These are phyloP conservation scores for Podila minutissima DNA, from an alignment of 192 early-diverging fungal species.

Conservation along the genomic window DNA sequence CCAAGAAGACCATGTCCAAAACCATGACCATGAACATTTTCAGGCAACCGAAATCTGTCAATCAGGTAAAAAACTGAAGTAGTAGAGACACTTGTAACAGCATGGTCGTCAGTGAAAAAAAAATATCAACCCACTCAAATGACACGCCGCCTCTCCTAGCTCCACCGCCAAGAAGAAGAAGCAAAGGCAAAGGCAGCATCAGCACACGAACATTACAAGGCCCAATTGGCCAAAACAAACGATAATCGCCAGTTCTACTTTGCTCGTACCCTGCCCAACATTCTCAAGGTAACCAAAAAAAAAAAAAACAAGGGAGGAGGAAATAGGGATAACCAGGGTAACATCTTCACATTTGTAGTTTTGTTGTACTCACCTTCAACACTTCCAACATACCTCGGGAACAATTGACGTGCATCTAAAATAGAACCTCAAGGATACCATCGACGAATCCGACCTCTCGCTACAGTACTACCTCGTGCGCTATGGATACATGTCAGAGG, in stretches of 20 bases:
- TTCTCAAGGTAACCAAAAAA: conserved; percentile 69
- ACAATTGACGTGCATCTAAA: not conserved
- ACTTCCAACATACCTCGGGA: too few species aligned
- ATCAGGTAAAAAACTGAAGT: conserved; percentile 59
- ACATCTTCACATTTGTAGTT: not conserved
- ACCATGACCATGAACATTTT: conserved; percentile 59
- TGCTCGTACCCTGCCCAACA: conserved; percentile 81
- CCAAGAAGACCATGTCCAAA: conserved; percentile 60
- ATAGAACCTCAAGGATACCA: conserved; percentile 80
- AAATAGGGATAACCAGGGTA: not conserved
- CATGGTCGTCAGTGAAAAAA: conserved; percentile 7
- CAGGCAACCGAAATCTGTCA: conserved; percentile 63
- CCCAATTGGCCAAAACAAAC: conserved; percentile 82
- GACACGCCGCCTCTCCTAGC: conserved; percentile 40
- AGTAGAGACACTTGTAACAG: too few species aligned
- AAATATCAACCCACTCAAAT: not conserved
- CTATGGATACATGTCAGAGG: conserved; percentile 85
- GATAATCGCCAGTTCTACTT: conserved; percentile 80
- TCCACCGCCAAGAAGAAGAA: conserved; percentile 87
- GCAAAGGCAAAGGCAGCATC: conserved; percentile 82
- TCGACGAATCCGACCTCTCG: conserved; percentile 86
- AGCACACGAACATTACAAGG: conserved; percentile 86
- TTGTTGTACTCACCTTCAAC: too few species aligned
- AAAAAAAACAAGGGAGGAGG: not conserved
- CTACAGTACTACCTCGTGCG: conserved; percentile 82